Evolutionary conservation across 2,329 filamentous ascomycete genomes (phyloP).

Genomic region (Pseudogymnoascus sp.): DNA sequence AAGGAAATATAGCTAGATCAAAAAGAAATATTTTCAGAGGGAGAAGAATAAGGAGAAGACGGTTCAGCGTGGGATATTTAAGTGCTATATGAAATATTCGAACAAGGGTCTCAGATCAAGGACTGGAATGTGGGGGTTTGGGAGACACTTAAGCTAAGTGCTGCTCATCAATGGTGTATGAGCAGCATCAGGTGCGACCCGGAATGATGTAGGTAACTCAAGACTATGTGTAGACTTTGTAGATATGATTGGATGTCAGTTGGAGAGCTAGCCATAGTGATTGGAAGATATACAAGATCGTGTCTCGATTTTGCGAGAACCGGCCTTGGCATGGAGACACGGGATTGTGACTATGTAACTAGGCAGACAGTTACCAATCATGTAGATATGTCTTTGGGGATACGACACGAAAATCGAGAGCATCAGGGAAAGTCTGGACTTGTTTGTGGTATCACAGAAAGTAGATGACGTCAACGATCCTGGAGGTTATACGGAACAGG

Average conservation of each 20-base stretch:
- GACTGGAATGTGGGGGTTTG: background rate
- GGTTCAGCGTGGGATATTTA: constrained; percentile 7
- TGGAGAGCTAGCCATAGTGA: background rate
- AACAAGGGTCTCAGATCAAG: background rate
- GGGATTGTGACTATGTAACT: constrained; percentile 2
- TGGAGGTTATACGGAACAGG: background rate
- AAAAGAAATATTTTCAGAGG: background rate
- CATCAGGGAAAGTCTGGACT: background rate
- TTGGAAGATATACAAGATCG: constrained; percentile 1
- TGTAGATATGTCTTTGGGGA: background rate
- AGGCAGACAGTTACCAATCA: background rate
- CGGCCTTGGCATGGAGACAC: background rate
- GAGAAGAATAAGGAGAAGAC: constrained; percentile 4
- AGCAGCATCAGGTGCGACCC: background rate
- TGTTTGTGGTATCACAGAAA: background rate
- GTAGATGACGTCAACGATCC: constrained; percentile 6
- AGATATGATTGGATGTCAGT: background rate
- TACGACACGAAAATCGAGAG: background rate
- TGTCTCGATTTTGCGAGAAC: constrained; percentile 1
- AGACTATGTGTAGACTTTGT: constrained; percentile 2
- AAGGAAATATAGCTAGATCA: background rate
- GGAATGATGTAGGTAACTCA: constrained; percentile 5
- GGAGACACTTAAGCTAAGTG: background rate
- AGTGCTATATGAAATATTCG: background rate
- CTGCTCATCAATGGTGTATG: background rate